Base-by-base conservation (phyloP, 1,139 yeast genomes). In the Magnusiomyces ingens region DNA sequence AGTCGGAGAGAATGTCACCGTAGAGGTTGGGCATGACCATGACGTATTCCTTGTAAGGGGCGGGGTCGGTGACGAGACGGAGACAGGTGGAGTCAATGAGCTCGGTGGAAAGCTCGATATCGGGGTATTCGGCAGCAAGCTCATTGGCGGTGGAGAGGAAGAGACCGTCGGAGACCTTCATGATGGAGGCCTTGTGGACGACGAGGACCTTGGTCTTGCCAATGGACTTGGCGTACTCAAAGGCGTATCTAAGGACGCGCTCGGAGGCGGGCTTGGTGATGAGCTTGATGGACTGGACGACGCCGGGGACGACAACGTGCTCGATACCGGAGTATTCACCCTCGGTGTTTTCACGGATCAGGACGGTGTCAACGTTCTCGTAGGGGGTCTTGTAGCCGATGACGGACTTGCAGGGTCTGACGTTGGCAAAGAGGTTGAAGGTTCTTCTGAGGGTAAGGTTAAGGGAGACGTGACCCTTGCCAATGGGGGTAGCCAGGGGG, bases 271-370 rank as follows among this genome's bases (percentile, higher is more conserved):
- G 91, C 71, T 85, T 86, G 69, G 99, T 93, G 77, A 93, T 93
- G 73, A 93, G 82, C 78, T 93, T 93, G 76, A 93, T 93, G 59
- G 96, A 88, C 77, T 93, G 98, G 55, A 93, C 98, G 55, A 93
- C 98, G 68, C 99, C 99, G 60, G 98, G 98, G 56, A 90, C 95
- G 60, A 93, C 91, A 61, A 91, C 86, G 78, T 93, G 99, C 78
- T 93, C 99, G 64, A 93, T 91, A 75, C 99, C 99, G 45, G 97
- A 90, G 78, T 93, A 93, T 76, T 93, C 99, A 75, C 98, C 99
- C 76, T 93, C 99, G 65, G 99, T 93, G 82, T 93, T 93, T 77
- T 93, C 99, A 80, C 99, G 89, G 73, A 93, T 90, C 69, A 93
- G 80, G 51, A 93, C 97, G 60, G 96, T 85, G 75, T 93, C 95